These are phyloP conservation scores for Penicillium paxilli DNA, from an alignment of 495 filamentous ascomycete genomes.

Conservation along the genomic window DNA sequence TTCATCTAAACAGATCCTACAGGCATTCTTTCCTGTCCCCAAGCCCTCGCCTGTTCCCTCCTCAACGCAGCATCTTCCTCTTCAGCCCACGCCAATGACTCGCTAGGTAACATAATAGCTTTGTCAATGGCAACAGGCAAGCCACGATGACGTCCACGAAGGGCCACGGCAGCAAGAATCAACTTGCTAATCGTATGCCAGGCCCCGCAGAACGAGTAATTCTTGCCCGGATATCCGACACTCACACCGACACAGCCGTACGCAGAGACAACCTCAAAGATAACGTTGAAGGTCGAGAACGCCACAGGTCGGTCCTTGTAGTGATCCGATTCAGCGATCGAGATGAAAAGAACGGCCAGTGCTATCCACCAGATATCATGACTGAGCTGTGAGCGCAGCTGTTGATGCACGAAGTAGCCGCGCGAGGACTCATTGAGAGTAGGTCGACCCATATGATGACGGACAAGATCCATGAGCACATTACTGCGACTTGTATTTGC, in stretches of 20 bases:
- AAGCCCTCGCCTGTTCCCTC: slow-evolving; percentile 26
- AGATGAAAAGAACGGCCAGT: slow-evolving; percentile 69
- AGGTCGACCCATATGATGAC: slow-evolving; percentile 30
- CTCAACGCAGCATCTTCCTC: slow-evolving; percentile 59
- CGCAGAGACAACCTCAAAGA: slow-evolving; percentile 81
- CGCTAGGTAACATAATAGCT: slow-evolving; percentile 71
- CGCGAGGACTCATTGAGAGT: slow-evolving; percentile 34
- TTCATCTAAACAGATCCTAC: slow-evolving; percentile 30
- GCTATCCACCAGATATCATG: slow-evolving; percentile 89
- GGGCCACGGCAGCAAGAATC: slow-evolving; percentile 71
- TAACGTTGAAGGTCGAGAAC: slow-evolving; percentile 81
- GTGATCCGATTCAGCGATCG: slow-evolving; percentile 68
- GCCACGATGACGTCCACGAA: slow-evolving; percentile 76
- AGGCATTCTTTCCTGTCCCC: slow-evolving; percentile 28
- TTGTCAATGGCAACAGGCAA: slow-evolving; percentile 80
- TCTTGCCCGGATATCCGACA: slow-evolving; percentile 64
- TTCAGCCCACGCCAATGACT: slow-evolving; percentile 54
- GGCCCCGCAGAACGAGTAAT: slow-evolving; percentile 69
- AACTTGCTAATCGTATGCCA: slow-evolving; percentile 73
- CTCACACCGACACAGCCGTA: slow-evolving; percentile 85
- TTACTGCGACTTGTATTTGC: slow-evolving; percentile 21
- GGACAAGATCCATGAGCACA: slow-evolving; percentile 24
- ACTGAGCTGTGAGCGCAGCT: slow-evolving; percentile 77
- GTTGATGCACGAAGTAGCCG: slow-evolving; percentile 57
- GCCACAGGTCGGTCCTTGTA: slow-evolving; percentile 64